These are phyloP conservation scores for Cicer bijugum DNA, from an alignment of 306 rosid genomes.

Conservation along the genomic window DNA sequence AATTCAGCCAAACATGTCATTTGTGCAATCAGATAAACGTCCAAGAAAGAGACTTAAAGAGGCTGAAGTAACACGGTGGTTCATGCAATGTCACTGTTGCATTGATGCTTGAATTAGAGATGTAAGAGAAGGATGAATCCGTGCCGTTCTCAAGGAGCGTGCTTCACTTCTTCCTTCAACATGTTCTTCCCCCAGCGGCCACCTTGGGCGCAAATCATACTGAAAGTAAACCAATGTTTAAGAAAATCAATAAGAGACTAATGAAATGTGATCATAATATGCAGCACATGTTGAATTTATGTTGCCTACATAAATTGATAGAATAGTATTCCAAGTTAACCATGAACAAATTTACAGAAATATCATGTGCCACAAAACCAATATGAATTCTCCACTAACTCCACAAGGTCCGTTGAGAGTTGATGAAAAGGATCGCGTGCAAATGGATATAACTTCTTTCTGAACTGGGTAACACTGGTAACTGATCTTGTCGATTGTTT, in stretches of 20 bases:
- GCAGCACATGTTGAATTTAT: background rate
- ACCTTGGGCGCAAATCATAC: conserved; percentile 90
- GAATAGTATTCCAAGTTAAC: background rate
- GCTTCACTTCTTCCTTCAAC: conserved; percentile 83
- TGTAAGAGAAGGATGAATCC: conserved; percentile 91
- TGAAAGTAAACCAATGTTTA: conserved; percentile 41
- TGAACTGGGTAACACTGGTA: background rate
- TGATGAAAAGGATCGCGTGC: conserved; percentile 2
- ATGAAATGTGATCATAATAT: conserved; percentile 2
- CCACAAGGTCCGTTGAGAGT: conserved; percentile 17
- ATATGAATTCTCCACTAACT: background rate
- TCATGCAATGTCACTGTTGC: conserved; percentile 55
- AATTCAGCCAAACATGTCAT: conserved; percentile 7
- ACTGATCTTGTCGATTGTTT: conserved; percentile 15
- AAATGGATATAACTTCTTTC: conserved; percentile 1
- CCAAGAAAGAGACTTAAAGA: conserved; percentile 6
- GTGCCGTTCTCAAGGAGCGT: conserved; percentile 78
- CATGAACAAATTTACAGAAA: conserved; percentile 30
- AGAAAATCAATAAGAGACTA: background rate
- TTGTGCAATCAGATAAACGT: background rate
- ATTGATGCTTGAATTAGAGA: conserved; percentile 78
- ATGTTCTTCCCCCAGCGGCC: conserved; percentile 94
- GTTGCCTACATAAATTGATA: background rate
- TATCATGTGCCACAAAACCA: background rate
- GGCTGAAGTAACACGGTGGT: conserved; percentile 30